These are phyloP conservation scores for Aristolochia contorta DNA, from an alignment of 164 flowering plant species.

Conservation along the genomic window DNA sequence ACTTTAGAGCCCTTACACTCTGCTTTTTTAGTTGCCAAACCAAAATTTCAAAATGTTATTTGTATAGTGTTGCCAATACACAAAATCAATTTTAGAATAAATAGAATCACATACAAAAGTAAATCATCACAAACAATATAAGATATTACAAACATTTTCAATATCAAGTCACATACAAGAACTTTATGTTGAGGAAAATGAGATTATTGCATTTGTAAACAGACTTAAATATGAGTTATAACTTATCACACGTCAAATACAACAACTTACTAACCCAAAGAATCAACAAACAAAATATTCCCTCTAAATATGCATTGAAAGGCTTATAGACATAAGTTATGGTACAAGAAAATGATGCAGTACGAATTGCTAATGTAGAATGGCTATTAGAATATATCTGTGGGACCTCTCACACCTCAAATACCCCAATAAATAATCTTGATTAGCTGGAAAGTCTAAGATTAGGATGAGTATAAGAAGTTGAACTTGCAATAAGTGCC, in stretches of 20 bases:
- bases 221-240: no score
- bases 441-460: constrained; percentile 5
- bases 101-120: neutral
- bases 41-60: constrained; percentile 94
- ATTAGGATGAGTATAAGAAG: neutral
- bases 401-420: constrained; percentile 93
- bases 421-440: constrained; percentile 52
- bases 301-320: neutral
- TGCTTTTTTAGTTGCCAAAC: constrained; percentile 95
- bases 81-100: neutral
- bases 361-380: constrained; percentile 30
- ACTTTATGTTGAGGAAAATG: no score
- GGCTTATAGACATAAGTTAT: neutral
- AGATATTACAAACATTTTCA: neutral
- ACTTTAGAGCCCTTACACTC: constrained; percentile 87
- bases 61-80: constrained; percentile 64
- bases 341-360: neutral
- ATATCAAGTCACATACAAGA: no score
- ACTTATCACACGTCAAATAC: no score
- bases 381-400: constrained; percentile 87
- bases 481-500: constrained; percentile 1
- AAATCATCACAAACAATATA: neutral
- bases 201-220: no score
- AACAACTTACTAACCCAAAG: no score
- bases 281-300: neutral